Percentiles rank a stretch among this genome's conserved stretches.
phyloP scores from a whole-genome alignment of 108 stramenopile genomes.

The Fragilaria crotonensis region DNA sequence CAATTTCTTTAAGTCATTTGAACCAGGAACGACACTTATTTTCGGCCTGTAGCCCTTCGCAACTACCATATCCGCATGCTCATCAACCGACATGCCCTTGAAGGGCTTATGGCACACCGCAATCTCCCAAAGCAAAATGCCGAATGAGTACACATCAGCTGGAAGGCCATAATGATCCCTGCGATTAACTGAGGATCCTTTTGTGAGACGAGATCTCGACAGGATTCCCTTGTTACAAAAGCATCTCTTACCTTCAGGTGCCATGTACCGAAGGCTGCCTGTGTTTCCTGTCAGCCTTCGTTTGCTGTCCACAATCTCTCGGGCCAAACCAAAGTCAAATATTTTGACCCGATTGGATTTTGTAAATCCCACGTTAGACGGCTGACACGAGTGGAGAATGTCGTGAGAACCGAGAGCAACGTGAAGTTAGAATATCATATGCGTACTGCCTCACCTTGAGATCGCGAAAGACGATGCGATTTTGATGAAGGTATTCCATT shows the following conservation, averaged over 20 bases:
- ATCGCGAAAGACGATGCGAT: slow-evolving; percentile 43
- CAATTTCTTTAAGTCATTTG: neutral
- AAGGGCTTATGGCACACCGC: slow-evolving; percentile 5
- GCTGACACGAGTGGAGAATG: no score
- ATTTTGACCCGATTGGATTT: slow-evolving; percentile 30
- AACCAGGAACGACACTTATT: neutral
- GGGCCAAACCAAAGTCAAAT: slow-evolving; percentile 59
- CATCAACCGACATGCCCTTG: neutral
- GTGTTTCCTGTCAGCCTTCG: slow-evolving; percentile 66
- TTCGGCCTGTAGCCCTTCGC: neutral
- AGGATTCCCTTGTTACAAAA: no score
- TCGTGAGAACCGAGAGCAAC: no score
- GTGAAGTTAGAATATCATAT: no score
- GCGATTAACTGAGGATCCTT: neutral
- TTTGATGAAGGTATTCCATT: slow-evolving; percentile 38
- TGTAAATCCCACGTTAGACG: slow-evolving; percentile 50
- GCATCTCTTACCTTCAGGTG: slow-evolving; percentile 13
- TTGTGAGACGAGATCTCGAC: no score
- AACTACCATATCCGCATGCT: slow-evolving; percentile 4
- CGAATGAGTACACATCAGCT: slow-evolving; percentile 50
- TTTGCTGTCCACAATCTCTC: slow-evolving; percentile 30
- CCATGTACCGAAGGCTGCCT: slow-evolving; percentile 73
- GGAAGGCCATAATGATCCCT: slow-evolving; percentile 19
- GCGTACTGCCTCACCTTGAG: slow-evolving; percentile 15
- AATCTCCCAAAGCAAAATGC: slow-evolving; percentile 42